A percentile compares a stretch with the other conserved stretches of the same genome.
Evolutionary conservation across 352 stramenopile genomes (phyloP).

Genomic region (Blastocystis sp.): DNA sequence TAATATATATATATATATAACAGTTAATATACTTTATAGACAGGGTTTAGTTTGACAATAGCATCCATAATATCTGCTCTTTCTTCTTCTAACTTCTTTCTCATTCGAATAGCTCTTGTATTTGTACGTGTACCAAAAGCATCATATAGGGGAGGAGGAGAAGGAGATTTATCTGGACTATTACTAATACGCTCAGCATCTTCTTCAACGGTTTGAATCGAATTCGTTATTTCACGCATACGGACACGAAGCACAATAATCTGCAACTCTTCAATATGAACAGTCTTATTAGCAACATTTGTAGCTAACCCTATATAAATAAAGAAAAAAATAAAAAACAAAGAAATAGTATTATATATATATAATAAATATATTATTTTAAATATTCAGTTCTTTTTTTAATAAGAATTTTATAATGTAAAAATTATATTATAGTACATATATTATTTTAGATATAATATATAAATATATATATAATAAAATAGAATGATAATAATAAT

Average conservation of each 20-base stretch:
- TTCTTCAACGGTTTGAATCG: conserved; percentile 37
- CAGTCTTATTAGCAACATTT: not conserved
- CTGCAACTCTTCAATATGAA: conserved; percentile 35
- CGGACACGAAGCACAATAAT: conserved; percentile 27
- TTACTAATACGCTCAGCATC: conserved; percentile 37
- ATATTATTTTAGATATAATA: no score
- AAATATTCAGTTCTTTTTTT: no score
- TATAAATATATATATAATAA: no score
- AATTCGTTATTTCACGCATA: conserved; percentile 28
- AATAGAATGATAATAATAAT: no score
- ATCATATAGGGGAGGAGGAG: conserved; percentile 77
- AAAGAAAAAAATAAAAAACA: no score
- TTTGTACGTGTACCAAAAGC: conserved; percentile 75
- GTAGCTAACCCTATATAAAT: no score
- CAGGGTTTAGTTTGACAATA: conserved; percentile 78
- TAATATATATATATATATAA: no score
- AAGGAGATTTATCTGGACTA: conserved; percentile 65
- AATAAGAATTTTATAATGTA: no score
- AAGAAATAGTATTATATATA: no score
- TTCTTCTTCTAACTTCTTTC: conserved; percentile 63
- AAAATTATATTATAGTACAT: no score
- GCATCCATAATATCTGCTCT: conserved; percentile 73
- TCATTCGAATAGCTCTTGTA: conserved; percentile 78
- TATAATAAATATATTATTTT: no score
- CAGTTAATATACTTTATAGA: no score